These are phyloP conservation scores for Raffaelea arxii DNA, from an alignment of 2,329 filamentous ascomycete species.

Conservation along the genomic window DNA sequence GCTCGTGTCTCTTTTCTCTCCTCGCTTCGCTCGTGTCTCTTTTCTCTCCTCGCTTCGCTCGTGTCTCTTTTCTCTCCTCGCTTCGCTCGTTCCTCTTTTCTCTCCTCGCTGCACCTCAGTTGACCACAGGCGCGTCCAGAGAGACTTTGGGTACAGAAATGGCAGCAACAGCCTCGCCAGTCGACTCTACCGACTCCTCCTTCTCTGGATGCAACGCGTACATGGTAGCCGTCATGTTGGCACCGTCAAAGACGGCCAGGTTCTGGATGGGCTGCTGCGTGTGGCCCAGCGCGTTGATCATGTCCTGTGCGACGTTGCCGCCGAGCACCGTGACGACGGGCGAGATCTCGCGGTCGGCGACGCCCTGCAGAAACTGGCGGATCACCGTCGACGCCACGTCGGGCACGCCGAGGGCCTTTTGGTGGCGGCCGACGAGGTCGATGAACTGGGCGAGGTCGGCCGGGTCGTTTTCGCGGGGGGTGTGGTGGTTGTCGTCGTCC, in stretches of 20 bases:
- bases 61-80: too few species aligned
- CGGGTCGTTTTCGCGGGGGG: conserved; percentile 28
- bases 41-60: too few species aligned
- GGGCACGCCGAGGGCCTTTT: conserved; percentile 63
- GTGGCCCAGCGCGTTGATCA: conserved; percentile 89
- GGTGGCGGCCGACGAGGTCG: conserved; percentile 64
- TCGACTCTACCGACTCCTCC: too few species aligned
- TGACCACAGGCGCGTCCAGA: too few species aligned
- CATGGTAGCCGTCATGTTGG: conserved; percentile 64
- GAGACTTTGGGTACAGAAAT: too few species aligned
- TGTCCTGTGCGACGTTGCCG: conserved; percentile 85
- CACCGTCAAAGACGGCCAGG: conserved; percentile 83
- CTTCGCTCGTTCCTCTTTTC: too few species aligned
- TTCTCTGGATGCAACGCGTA: conserved; percentile 71
- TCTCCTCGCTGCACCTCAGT: too few species aligned
- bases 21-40: too few species aligned
- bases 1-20: too few species aligned
- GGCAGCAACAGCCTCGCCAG: too few species aligned
- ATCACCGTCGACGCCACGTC: conserved; percentile 64
- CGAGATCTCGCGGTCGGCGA: conserved; percentile 66
- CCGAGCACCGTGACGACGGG: conserved; percentile 85
- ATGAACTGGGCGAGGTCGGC: conserved; percentile 71
- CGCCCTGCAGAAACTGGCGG: conserved; percentile 75
- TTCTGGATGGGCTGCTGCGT: conserved; percentile 95
- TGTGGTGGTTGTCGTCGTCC: conserved; percentile 39